Base-by-base conservation (phyloP, 148 eudicot genomes). In the Chenopodium berlandieri region DNA sequence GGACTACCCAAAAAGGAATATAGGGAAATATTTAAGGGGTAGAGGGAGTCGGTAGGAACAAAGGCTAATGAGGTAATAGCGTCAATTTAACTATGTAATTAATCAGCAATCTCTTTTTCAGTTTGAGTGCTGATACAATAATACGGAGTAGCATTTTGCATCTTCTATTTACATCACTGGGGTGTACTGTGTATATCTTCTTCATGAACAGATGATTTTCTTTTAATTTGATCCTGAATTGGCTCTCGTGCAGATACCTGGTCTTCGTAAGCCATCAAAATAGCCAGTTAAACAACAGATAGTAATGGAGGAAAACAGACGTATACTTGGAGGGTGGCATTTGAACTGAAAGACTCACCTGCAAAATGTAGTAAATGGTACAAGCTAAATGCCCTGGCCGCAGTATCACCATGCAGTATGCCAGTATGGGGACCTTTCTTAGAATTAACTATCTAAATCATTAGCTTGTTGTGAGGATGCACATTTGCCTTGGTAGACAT, bases 221-320 rank as follows among this genome's bases (percentile, higher is more conserved):
- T 56, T 20, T 56, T 65, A 77, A 82, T 9, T 32, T 74, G 79
- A 90, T 88, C n/a, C 54, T 82, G 75, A 62, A 10, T 52, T 79
- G 17, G 64, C 19, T 54, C 50, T 79, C 37, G 70, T 87, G 86
- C 88, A 89, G 92, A 89, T 89, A 66, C 92, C 90, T 4, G 90
- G 90, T 71, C 78, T 89, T 58, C 87, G 60, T 52, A 79, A 71
- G 46, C 89, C 87, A 81, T 79, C 85, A 27, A 50, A 86, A 79
- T 68, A 83, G 67, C 66, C 79, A 73, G 32, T 80, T 79, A 56
- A 82, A 67, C 77, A 46, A 16, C 44, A 48, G 48, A 52, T 44
- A 25, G 25, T 23, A 30, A 20, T 65, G 3, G 68, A 78, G 31
- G 67, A 83, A 12, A 48, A 47, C 64, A 31, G 71, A 34, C 27